These are phyloP conservation scores for Amylostereum areolatum DNA, from an alignment of 1,284 basidiomycete species.

Conservation along the genomic window DNA sequence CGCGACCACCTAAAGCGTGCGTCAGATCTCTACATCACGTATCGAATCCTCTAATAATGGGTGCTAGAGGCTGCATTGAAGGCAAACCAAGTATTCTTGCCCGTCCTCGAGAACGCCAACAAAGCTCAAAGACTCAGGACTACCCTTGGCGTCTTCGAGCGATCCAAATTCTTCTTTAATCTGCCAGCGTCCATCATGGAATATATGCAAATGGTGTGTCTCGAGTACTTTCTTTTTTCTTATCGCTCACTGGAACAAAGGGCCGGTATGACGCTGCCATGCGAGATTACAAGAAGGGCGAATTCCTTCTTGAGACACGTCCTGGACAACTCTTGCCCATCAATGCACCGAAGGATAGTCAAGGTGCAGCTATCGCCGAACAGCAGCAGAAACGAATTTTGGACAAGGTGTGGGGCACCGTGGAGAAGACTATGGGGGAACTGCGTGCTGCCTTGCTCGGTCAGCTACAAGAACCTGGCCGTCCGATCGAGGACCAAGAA, in stretches of 20 bases:
- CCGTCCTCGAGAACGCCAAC: constrained; percentile 92
- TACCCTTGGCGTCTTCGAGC: constrained; percentile 93
- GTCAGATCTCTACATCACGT: constrained; percentile 15
- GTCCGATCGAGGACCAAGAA: constrained; percentile 91
- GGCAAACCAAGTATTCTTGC: constrained; percentile 94
- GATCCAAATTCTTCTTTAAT: constrained; percentile 98
- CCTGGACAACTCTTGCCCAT: constrained; percentile 78
- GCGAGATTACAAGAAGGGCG: constrained; percentile 97
- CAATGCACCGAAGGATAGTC: constrained; percentile 49
- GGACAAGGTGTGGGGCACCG: constrained; percentile 94
- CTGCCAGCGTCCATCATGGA: constrained; percentile 91
- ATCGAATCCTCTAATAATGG: constrained; percentile 9
- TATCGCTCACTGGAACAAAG: constrained; percentile 31
- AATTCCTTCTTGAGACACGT: constrained; percentile 82
- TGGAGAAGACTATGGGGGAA: constrained; percentile 92
- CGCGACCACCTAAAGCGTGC: constrained; percentile 81
- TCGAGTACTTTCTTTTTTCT: background rate
- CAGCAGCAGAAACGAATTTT: constrained; percentile 89
- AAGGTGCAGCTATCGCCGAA: constrained; percentile 43
- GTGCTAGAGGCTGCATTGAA: constrained; percentile 74
- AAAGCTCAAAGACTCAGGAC: constrained; percentile 92
- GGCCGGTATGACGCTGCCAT: constrained; percentile 91
- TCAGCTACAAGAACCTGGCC: constrained; percentile 72
- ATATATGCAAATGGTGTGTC: constrained; percentile 77
- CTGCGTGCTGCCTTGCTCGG: constrained; percentile 78